Percentiles rank a stretch among this genome's conserved stretches.
These are phyloP conservation scores for Reticulascus tulasneorum DNA, from an alignment of 2,329 filamentous ascomycete genomes.

Conservation along the genomic window DNA sequence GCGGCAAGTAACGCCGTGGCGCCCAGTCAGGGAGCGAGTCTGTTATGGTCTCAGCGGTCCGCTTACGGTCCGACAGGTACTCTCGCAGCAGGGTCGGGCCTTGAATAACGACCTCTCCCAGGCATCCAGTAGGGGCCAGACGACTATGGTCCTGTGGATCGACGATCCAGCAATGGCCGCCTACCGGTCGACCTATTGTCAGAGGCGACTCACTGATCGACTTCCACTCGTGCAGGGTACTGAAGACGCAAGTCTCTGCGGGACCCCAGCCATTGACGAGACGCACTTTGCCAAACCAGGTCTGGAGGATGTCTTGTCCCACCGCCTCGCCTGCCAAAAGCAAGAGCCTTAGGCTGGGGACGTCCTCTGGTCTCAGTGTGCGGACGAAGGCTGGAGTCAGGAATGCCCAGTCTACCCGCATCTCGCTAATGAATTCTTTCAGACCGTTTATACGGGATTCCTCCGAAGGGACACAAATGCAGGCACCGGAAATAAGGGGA, in stretches of 20 bases:
- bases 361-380: neutral
- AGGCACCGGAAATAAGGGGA: conserved; percentile 51
- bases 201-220: neutral
- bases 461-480: conserved; percentile 39
- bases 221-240: neutral
- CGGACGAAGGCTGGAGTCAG: conserved; percentile 16
- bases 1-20: neutral
- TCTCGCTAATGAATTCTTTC: conserved; percentile 15
- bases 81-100: conserved; percentile 4
- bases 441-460: conserved; percentile 24
- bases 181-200: conserved; percentile 4
- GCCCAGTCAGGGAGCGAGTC: neutral
- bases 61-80: conserved; percentile 1
- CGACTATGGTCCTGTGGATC: neutral
- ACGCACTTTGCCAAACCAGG: conserved; percentile 9
- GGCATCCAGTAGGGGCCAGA: conserved; percentile 3
- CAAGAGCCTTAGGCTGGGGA: neutral
- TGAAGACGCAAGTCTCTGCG: conserved; percentile 14
- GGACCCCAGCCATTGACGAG: conserved; percentile 20
- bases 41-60: neutral
- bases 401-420: conserved; percentile 10
- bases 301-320: conserved; percentile 1
- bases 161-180: conserved; percentile 2
- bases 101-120: conserved; percentile 7
- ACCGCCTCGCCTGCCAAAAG: conserved; percentile 28